Evolutionary conservation across 2,329 filamentous ascomycete genomes (phyloP), one percentile per base, ranked within the genome.

Genomic region (Talaromyces atroroseus): DNA sequence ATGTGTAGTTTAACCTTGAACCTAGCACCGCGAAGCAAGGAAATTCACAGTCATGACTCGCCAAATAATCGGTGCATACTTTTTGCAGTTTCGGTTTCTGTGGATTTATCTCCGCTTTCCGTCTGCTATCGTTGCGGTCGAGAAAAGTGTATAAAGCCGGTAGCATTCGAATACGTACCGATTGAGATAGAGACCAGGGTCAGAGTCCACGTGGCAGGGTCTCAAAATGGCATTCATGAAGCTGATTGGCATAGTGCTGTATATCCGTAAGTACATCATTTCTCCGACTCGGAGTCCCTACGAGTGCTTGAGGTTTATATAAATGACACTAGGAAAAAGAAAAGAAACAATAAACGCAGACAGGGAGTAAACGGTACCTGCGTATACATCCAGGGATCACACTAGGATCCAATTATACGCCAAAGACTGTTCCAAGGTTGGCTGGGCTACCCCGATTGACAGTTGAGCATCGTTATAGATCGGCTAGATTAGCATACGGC

Each of bases 121-220:
- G 26, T 11, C 26, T 7, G 5, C 5, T 29, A 2, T 29, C 26
- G 26, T n/a, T n/a, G n/a, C n/a, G n/a, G n/a, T n/a, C 3, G 26
- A 26, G 26, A 29, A 11, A 29, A 10, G 6, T 8, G 26, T 29
- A 11, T 29, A 29, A 29, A n/a, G n/a, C n/a, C n/a, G n/a, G n/a
- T n/a, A 26, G 24, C 24, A 26, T 26, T 26, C 29, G 10, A 34
- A 34, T 12, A 34, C 10, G 40, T 20, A 44, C 21, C 3, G 16
- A 26, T 20, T 3, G 6, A 23, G 20, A 4, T 29, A 29, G n/a
- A n/a, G n/a, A n/a, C n/a, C 42, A 12, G n/a, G 14, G 42, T 38
- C 45, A 49, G 45, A 54, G 36, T 54, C 52, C 52, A 54, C 52
- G 52, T 54, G 52, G 52, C 5, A 26, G 18, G 45, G 52, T 54